Evolutionary conservation across 2,329 filamentous ascomycete genomes (phyloP).

Genomic region (Thelonectria olida): DNA sequence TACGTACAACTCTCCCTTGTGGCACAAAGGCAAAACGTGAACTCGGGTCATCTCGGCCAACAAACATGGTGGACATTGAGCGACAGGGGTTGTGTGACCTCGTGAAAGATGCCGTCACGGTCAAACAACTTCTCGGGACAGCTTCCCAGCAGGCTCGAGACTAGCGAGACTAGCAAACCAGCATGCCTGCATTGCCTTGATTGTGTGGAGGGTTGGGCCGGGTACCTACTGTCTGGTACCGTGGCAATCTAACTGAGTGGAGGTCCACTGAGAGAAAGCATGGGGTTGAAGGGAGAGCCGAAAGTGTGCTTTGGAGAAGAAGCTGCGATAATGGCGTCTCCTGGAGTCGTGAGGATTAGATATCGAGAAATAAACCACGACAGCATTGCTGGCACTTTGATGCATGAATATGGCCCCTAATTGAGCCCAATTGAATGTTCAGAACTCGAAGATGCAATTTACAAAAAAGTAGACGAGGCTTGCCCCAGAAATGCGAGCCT

Average conservation of each 20-base stretch:
- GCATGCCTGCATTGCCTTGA: constrained; percentile 24
- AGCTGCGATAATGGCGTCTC: constrained; percentile 21
- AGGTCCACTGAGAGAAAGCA: constrained; percentile 31
- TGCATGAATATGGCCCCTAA: constrained; percentile 13
- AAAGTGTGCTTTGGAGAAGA: constrained; percentile 31
- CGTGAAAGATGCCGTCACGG: constrained; percentile 37
- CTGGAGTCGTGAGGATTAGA: constrained; percentile 38
- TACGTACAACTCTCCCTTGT: not conserved
- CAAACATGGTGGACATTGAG: constrained; percentile 25
- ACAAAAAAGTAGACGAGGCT: constrained; percentile 32
- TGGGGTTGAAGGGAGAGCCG: constrained; percentile 25
- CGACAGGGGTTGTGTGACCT: constrained; percentile 32
- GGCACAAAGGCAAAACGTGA: constrained; percentile 28
- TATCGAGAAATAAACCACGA: constrained; percentile 20
- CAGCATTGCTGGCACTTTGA: not conserved
- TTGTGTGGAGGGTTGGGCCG: constrained; percentile 37
- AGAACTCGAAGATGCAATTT: constrained; percentile 9
- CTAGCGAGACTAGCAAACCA: constrained; percentile 35
- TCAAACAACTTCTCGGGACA: constrained; percentile 20
- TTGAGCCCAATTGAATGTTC: constrained; percentile 35
- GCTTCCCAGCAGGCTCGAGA: not conserved
- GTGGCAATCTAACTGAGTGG: constrained; percentile 33
- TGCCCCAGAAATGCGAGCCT: constrained; percentile 27
- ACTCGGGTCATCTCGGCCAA: constrained; percentile 39
- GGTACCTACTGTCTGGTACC: constrained; percentile 35